These are phyloP conservation scores for Coemansia sp. DNA, from an alignment of 192 early-diverging fungal species.

Conservation along the genomic window DNA sequence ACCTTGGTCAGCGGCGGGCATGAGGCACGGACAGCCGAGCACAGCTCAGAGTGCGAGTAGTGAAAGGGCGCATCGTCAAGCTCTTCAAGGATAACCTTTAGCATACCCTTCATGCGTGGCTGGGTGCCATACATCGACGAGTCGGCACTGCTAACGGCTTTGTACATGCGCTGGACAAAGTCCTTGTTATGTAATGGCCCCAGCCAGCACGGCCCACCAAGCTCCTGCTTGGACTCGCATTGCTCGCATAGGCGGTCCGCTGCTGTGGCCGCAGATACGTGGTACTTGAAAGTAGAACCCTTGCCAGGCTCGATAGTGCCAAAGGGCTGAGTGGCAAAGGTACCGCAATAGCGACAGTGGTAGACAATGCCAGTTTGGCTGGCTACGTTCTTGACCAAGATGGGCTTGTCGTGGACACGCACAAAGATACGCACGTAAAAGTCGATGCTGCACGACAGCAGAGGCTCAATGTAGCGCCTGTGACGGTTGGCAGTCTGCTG, in stretches of 20 bases:
- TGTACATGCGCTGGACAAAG: conserved; percentile 83
- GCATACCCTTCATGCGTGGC: conserved; percentile 93
- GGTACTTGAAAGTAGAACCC: conserved; percentile 64
- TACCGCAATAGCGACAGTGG: conserved; percentile 82
- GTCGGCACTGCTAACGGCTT: conserved; percentile 65
- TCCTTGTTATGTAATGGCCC: conserved; percentile 79
- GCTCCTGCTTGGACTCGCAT: conserved; percentile 71
- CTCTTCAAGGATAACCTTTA: conserved; percentile 86
- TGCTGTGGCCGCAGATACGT: conserved; percentile 63
- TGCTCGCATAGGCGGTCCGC: conserved; percentile 67
- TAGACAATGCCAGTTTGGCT: conserved; percentile 85
- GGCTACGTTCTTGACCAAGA: conserved; percentile 74
- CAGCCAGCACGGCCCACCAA: conserved; percentile 94
- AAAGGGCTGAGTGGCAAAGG: conserved; percentile 73
- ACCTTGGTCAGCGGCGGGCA: conserved; percentile 72
- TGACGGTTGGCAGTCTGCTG: conserved; percentile 86
- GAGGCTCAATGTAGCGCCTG: conserved; percentile 81
- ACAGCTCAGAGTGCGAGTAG: conserved; percentile 73
- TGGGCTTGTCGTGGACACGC: conserved; percentile 75
- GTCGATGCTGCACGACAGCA: conserved; percentile 94
- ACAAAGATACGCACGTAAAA: conserved; percentile 98
- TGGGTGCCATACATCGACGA: conserved; percentile 74
- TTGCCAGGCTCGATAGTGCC: conserved; percentile 63
- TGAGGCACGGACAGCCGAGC: conserved; percentile 71
- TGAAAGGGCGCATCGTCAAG: conserved; percentile 75